Evolutionary conservation across 441 rosid species (phyloP).

Genomic region (Erodium chrysanthum): DNA sequence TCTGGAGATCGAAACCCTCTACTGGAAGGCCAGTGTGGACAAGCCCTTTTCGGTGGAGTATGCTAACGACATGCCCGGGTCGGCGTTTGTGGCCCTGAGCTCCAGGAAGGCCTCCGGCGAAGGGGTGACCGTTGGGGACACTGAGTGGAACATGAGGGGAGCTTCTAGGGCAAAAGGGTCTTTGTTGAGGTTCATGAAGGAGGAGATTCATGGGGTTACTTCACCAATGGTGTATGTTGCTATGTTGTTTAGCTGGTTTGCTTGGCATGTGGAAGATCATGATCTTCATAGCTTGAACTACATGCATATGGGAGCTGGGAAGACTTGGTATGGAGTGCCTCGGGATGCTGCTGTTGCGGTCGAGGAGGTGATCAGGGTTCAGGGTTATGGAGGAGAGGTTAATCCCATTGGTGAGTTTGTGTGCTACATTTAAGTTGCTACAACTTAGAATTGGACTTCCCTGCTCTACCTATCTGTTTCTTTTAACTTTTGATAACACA

Average conservation of each 20-base stretch:
- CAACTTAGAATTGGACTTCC: slow-evolving; percentile 1
- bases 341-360: slow-evolving; percentile 82
- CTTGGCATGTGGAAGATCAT: slow-evolving; percentile 99
- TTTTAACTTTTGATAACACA: too few relatives aligned
- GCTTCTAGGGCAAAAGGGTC: slow-evolving; percentile 90
- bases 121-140: slow-evolving; percentile 67
- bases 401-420: slow-evolving; percentile 82
- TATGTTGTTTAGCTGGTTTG: slow-evolving; percentile 99
- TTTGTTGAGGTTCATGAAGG: slow-evolving; percentile 89
- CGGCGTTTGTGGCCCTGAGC: slow-evolving; percentile 58
- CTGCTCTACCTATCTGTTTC: slow-evolving; percentile 14
- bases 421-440: not conserved
- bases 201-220: slow-evolving; percentile 95
- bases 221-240: slow-evolving; percentile 96
- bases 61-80: slow-evolving; percentile 97
- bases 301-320: slow-evolving; percentile 88
- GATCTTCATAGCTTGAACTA: slow-evolving; percentile 95
- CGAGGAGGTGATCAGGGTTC: slow-evolving; percentile 91
- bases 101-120: slow-evolving; percentile 42
- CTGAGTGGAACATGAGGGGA: slow-evolving; percentile 93
- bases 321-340: slow-evolving; percentile 98
- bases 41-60: slow-evolving; percentile 92
- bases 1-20: slow-evolving; percentile 81
- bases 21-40: slow-evolving; percentile 87
- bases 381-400: slow-evolving; percentile 87